Base-by-base conservation (phyloP, 192 early-diverging fungal species). In the Coemansia sp. region DNA sequence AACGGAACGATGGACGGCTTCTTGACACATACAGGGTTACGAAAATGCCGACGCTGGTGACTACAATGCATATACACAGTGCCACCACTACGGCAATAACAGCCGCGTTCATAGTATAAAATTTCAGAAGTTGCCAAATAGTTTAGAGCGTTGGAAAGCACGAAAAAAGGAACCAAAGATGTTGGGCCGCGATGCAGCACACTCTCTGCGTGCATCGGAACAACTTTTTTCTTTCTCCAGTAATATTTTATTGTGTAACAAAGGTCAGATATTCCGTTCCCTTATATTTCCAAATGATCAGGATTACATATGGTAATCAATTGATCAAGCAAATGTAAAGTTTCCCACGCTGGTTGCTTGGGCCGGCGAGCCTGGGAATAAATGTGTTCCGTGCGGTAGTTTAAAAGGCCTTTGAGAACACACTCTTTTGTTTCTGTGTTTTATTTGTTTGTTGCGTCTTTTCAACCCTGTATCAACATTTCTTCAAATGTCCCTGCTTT, bases 71-170 rank as follows among this genome's bases (percentile, higher is more conserved):
- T 8, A 66, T 47, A 31, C 69, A 70, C 5, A 70, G 14, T 5
- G 66, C 66, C 17, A 61, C 61, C 56, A 77, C 62, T 5, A 71
- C 69, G 18, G 66, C 68, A 46, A 70, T 55, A 17, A 57, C 55
- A 5, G 66, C 53, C 2, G 61, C 26, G 48, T 58, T 67, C 64
- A 76, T 67, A 8, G 63, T 11, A 14, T 10, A 14, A 8, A 25
- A 37, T 31, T 51, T 51, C 4, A 24, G 28, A 25, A 53, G 51
- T 10, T 28, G 25, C 7, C 11, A 15, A 53, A 53, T 26, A 53
- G 28, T 15, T 11, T 26, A 25, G 6, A 48, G 20, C 5, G n/a
- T 48, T 48, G 40, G 40, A 44, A 44, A n/a, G 40, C 40, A 44
- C 5, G 25, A 26, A 26, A 42, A n/a, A 44, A n/a, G 40, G 14